Evolutionary conservation across 305 asterid genomes (phyloP).

Genomic region (Fraxinus albicans): DNA sequence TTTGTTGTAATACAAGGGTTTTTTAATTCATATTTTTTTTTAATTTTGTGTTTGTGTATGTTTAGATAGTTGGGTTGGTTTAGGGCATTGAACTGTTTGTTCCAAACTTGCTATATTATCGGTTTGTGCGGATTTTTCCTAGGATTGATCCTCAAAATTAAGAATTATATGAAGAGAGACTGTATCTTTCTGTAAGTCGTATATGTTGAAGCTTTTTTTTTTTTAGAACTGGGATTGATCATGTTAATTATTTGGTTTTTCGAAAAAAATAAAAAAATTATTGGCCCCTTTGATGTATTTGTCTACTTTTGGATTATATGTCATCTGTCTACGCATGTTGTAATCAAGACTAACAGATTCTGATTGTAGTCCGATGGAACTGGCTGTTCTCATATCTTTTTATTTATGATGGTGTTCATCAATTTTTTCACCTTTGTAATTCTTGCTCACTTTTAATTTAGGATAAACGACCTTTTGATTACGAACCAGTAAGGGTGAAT

Average conservation of each 20-base stretch:
- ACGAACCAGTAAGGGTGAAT: neutral
- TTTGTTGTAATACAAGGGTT: neutral
- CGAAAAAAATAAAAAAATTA: neutral
- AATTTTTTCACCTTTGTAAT: neutral
- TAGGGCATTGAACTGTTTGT: neutral
- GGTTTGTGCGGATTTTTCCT: neutral
- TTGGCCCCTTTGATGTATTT: neutral
- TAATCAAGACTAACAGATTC: neutral
- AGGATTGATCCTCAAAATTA: neutral
- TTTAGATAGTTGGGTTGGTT: neutral
- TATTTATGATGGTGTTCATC: neutral
- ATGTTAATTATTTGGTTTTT: neutral
- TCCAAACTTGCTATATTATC: neutral
- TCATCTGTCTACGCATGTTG: neutral
- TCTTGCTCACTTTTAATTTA: neutral
- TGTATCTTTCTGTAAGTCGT: neutral
- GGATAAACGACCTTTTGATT: neutral
- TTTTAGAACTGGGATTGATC: neutral
- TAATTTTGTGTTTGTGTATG: neutral
- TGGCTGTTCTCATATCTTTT: neutral
- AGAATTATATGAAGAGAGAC: neutral
- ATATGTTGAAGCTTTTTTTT: neutral
- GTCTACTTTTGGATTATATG: neutral
- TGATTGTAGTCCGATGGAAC: neutral
- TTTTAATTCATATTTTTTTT: too few relatives aligned